Base-by-base conservation (phyloP, 176 grass and related monocot species). In the Lolium perenne region DNA sequence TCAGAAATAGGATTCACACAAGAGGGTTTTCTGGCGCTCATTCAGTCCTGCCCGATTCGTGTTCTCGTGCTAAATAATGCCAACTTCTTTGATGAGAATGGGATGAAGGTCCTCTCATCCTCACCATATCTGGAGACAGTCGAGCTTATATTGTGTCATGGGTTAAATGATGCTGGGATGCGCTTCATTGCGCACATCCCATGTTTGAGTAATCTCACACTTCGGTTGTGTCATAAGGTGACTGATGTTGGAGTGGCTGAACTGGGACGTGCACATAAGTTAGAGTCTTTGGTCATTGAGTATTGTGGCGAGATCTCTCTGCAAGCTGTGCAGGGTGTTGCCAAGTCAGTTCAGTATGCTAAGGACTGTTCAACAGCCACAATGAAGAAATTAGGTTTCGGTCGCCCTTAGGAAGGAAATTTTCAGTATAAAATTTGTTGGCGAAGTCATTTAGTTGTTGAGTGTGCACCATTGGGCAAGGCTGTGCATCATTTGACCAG, bases 241-340 rank as follows among this genome's bases (percentile, higher is more conserved):
- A 74, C 71, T 50, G 71, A 74, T 74, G 5, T 7, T 0, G 71
- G 71, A 74, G 6, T 74, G 45, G 45, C 45, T 49, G 71, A 74
- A 26, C 45, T 50, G 12, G 12, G 2, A 26, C 3, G 6, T 74
- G 71, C 45, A 74, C 71, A 26, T 8, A 74, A 50, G 71, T 74
- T 74, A 8, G 71, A 49, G 21, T 74, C 71, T 15, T 74, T 74
- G 71, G 71, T 49, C 71, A 50, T 74, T 16, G 71, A 74, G 21
- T 8, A 0, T 74, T 74, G 71, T 74, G 10, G 21, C 4, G 2
- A 0, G 71, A 1, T 74, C n/a, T 74, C 71, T 25, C 1, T 4
- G 71, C 12, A 74, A 74, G 71, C 45, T 26, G 12, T 6, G 21
- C 45, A 74, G 21, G 3, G 21, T 74, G 45, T 74, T 71, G 68